Evolutionary conservation across 345 rosid genomes (phyloP).

Genomic region (Acer campestre): DNA sequence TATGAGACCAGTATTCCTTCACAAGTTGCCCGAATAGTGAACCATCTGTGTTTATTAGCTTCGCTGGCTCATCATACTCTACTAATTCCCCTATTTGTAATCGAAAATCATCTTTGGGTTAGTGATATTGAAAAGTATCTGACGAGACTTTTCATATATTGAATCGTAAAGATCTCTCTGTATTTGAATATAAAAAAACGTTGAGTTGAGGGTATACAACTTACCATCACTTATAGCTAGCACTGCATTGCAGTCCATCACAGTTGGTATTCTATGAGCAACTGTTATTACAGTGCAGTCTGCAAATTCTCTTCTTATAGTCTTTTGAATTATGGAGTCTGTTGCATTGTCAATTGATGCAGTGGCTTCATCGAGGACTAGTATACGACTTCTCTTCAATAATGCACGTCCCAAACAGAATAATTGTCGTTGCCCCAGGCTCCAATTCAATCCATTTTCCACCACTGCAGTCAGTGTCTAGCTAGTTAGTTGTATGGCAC

Average conservation of each 20-base stretch:
- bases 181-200: no score
- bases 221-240: constrained; percentile 58
- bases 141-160: no score
- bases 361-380: constrained; percentile 71
- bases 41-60: constrained; percentile 35
- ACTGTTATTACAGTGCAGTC: constrained; percentile 62
- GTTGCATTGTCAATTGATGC: constrained; percentile 63
- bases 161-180: no score
- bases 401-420: constrained; percentile 65
- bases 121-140: no score
- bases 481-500: constrained; percentile 22
- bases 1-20: constrained; percentile 31
- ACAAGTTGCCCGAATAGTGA: constrained; percentile 47
- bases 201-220: background rate
- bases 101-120: background rate
- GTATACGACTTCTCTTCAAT: constrained; percentile 44
- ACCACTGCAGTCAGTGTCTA: constrained; percentile 20
- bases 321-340: constrained; percentile 51
- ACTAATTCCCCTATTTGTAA: constrained; percentile 37
- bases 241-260: constrained; percentile 65
- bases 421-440: constrained; percentile 59
- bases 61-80: constrained; percentile 47
- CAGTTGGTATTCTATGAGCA: constrained; percentile 69
- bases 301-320: constrained; percentile 51
- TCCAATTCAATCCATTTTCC: constrained; percentile 74